Percentiles rank a stretch among this genome's conserved stretches.
phyloP scores from a whole-genome alignment of 306 rosid species.

The Corylus heterophylla region DNA sequence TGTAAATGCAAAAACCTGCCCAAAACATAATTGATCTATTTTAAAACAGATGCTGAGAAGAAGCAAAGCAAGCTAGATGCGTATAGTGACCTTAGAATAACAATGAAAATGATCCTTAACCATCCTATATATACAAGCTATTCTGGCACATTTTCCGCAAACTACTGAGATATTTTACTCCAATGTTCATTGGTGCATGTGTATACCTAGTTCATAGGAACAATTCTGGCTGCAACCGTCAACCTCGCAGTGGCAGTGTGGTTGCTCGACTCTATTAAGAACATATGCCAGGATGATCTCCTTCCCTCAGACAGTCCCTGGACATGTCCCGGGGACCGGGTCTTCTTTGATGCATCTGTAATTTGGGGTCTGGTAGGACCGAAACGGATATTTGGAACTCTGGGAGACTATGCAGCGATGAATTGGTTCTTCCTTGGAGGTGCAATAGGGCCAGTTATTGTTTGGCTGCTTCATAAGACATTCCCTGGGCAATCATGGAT shows the following conservation, averaged over 20 bases:
- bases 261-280: conserved; percentile 50
- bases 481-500: conserved; percentile 77
- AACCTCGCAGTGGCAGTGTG: conserved; percentile 77
- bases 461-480: conserved; percentile 66
- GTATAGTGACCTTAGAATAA: neutral
- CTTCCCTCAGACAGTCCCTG: conserved; percentile 65
- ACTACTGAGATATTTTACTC: conserved; percentile 10
- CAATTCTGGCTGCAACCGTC: conserved; percentile 73
- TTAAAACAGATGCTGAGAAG: too few relatives aligned
- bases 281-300: conserved; percentile 58
- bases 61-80: neutral
- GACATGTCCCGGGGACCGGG: conserved; percentile 74
- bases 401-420: conserved; percentile 61
- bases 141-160: neutral
- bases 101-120: neutral
- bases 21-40: too few relatives aligned
- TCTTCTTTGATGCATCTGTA: conserved; percentile 80
- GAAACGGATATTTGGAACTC: conserved; percentile 50
- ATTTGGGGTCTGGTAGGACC: conserved; percentile 95
- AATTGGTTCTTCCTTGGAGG: conserved; percentile 93
- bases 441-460: conserved; percentile 63
- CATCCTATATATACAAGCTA: neutral
- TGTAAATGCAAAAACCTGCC: too few relatives aligned
- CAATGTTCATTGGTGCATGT: neutral
- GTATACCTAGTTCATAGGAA: conserved; percentile 65